Percentiles rank a stretch among this genome's conserved stretches.
These are phyloP conservation scores for Copromyces sp. DNA, from an alignment of 495 filamentous ascomycete genomes.

Conservation along the genomic window DNA sequence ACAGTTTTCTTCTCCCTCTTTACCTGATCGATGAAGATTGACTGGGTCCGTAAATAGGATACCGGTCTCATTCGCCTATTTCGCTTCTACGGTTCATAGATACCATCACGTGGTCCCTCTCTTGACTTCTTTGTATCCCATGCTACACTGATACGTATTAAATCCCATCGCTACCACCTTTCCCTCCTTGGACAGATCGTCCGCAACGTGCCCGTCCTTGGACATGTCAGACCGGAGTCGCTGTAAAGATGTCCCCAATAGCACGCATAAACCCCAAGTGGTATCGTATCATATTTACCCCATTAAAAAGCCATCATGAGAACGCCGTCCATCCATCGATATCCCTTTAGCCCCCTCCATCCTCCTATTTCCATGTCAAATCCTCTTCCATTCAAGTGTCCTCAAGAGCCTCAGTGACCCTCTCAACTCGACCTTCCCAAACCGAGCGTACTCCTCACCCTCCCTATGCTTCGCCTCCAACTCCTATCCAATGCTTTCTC, in stretches of 20 bases:
- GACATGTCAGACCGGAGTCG: not conserved
- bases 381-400: not conserved
- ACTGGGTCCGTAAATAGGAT: not conserved
- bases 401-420: not conserved
- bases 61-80: not conserved
- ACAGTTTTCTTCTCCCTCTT: not conserved
- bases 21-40: not conserved
- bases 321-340: not conserved
- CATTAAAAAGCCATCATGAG: not conserved
- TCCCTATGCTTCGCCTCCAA: not conserved
- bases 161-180: not conserved
- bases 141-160: not conserved
- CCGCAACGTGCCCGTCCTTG: not conserved
- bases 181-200: not conserved
- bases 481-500: not conserved
- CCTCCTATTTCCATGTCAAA: not conserved
- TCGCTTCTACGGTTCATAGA: not conserved
- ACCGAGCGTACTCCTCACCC: not conserved
- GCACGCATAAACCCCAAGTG: not conserved
- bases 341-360: not conserved
- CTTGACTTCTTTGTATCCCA: not conserved
- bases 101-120: not conserved
- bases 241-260: not conserved
- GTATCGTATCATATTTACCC: not conserved
- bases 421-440: not conserved